Evolutionary conservation across 176 grass and related monocot genomes (phyloP).

Genomic region (Oryza longistaminata): DNA sequence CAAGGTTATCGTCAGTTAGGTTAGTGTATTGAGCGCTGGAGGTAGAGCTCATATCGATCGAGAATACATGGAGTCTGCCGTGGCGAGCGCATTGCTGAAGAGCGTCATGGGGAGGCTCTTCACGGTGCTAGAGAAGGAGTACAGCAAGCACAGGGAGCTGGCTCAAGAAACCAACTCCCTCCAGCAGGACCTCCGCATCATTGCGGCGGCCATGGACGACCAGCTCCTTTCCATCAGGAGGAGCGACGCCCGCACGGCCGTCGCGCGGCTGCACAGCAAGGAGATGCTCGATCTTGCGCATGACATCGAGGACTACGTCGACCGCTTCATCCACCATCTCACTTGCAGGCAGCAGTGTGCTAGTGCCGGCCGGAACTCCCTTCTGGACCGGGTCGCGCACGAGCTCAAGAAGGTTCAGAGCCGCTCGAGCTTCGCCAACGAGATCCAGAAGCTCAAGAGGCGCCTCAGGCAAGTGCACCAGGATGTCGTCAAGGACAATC

Average conservation of each 20-base stretch:
- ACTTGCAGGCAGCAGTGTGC: slow-evolving; percentile 20
- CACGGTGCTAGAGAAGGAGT: slow-evolving; percentile 35
- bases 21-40: too few species aligned
- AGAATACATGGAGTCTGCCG: slow-evolving; percentile 29
- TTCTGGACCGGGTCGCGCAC: slow-evolving; percentile 12
- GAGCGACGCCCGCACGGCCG: not conserved
- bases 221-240: not conserved
- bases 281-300: slow-evolving; percentile 36
- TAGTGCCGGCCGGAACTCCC: not conserved
- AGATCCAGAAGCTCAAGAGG: slow-evolving; percentile 37
- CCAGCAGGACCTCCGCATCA: slow-evolving; percentile 40
- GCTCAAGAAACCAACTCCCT: not conserved
- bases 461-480: slow-evolving; percentile 16
- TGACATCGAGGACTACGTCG: slow-evolving; percentile 43
- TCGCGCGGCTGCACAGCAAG: not conserved
- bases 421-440: slow-evolving; percentile 1
- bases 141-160: slow-evolving; percentile 35
- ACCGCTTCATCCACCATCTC: slow-evolving; percentile 30
- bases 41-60: too few species aligned
- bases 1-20: too few species aligned
- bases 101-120: slow-evolving; percentile 36
- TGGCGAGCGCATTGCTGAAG: slow-evolving; percentile 25
- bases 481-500: not conserved
- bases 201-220: slow-evolving; percentile 43
- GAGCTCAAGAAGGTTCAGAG: slow-evolving; percentile 30